phyloP scores from a whole-genome alignment of 192 early-diverging fungal genomes.

The Dispira simplex region DNA sequence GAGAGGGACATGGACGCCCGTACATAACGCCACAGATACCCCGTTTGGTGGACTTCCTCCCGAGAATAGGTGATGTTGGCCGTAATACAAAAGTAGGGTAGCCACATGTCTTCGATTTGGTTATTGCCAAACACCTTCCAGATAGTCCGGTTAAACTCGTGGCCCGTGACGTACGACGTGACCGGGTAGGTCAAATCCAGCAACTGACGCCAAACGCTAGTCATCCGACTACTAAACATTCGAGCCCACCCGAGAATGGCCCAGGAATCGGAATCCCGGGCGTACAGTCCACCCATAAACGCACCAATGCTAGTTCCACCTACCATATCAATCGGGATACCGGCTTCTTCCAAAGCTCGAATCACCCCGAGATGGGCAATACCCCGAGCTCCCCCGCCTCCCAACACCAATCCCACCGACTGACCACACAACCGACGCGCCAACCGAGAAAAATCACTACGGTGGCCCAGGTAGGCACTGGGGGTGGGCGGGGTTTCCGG shows the following conservation, averaged over 20 bases:
- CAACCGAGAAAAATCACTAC: conserved; percentile 54
- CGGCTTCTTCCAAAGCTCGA: conserved; percentile 88
- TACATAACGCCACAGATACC: conserved; percentile 94
- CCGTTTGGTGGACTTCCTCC: conserved; percentile 80
- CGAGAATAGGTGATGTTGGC: conserved; percentile 95
- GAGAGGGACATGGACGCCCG: conserved; percentile 97
- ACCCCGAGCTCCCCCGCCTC: conserved; percentile 94
- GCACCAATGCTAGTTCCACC: conserved; percentile 96
- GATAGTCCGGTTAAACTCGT: conserved; percentile 90
- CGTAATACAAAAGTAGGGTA: conserved; percentile 87
- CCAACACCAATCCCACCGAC: conserved; percentile 85
- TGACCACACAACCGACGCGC: conserved; percentile 83
- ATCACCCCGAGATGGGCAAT: conserved; percentile 87
- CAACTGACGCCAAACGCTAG: conserved; percentile 73
- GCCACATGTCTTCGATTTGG: conserved; percentile 96
- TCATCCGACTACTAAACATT: conserved; percentile 63
- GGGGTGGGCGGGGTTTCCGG: conserved; percentile 17
- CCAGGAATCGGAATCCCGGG: conserved; percentile 74
- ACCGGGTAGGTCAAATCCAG: conserved; percentile 93
- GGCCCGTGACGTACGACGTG: conserved; percentile 79
- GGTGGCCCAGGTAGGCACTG: conserved; percentile 24
- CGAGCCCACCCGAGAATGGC: conserved; percentile 74
- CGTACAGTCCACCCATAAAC: conserved; percentile 91
- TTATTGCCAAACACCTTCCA: conserved; percentile 91
- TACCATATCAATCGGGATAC: conserved; percentile 94